phyloP scores from a whole-genome alignment of 805 yeast species.

The Candida ovalis region DNA sequence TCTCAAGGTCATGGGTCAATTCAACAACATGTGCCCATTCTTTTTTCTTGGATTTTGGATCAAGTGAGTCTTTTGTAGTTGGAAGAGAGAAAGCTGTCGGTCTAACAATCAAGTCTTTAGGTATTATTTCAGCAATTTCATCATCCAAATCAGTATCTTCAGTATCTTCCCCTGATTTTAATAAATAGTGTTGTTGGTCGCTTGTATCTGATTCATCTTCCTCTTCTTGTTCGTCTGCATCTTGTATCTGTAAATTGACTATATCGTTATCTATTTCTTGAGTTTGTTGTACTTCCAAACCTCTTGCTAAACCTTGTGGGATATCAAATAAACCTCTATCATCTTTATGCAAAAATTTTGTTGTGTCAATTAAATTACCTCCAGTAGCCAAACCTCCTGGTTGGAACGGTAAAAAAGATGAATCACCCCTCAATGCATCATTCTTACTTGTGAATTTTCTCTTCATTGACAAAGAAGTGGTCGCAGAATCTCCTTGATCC shows the following conservation, averaged over 20 bases:
- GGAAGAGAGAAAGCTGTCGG: conserved; percentile 16
- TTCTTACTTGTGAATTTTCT: conserved; percentile 61
- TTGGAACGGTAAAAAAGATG: conserved; percentile 79
- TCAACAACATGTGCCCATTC: conserved; percentile 97
- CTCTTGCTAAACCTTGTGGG: conserved; percentile 80
- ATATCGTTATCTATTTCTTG: conserved; percentile 10
- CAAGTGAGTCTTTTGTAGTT: conserved; percentile 1
- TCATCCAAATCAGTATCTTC: conserved; percentile 17
- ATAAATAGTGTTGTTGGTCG: not conserved
- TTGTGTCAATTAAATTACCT: conserved; percentile 26
- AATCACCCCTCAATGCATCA: conserved; percentile 64
- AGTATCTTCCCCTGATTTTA: not conserved
- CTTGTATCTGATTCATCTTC: conserved; percentile 4
- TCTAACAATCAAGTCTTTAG: conserved; percentile 24
- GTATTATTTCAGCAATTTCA: conserved; percentile 29
- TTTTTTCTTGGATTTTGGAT: conserved; percentile 27
- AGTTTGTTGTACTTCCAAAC: conserved; percentile 39
- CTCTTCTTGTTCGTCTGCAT: conserved; percentile 8
- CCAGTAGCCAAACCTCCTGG: conserved; percentile 69
- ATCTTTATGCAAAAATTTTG: conserved; percentile 57
- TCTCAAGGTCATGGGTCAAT: conserved; percentile 73
- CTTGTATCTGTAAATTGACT: conserved; percentile 5
- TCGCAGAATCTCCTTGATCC: conserved; percentile 47
- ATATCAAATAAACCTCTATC: conserved; percentile 71
- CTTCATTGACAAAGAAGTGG: conserved; percentile 68